Percentiles rank a stretch among this genome's conserved stretches.
phyloP scores from a whole-genome alignment of 2,329 filamentous ascomycete species.

The Mycosphaerelloides madeirae region DNA sequence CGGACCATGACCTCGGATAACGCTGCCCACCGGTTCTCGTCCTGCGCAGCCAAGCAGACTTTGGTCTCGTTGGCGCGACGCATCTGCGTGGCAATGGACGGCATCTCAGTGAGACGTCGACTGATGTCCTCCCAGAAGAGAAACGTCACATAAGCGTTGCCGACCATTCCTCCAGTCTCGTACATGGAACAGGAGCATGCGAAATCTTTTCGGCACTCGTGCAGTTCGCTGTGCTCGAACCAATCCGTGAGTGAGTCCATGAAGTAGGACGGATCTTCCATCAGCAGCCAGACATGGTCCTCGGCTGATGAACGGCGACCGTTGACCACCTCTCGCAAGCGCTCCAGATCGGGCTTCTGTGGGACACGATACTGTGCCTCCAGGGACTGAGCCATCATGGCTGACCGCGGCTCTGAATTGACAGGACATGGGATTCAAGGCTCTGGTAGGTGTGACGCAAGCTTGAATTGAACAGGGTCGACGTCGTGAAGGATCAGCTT shows the following conservation, averaged over 20 bases:
- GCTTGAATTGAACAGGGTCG: conserved; percentile 8
- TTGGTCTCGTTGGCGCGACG: conserved; percentile 35
- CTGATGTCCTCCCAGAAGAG: conserved; percentile 21
- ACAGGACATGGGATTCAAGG: conserved; percentile 4
- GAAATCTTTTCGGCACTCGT: conserved; percentile 8
- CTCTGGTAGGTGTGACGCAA: conserved; percentile 15
- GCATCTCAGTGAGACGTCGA: conserved; percentile 13
- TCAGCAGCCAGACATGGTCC: conserved; percentile 52
- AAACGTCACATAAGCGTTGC: conserved; percentile 15
- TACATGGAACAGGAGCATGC: conserved; percentile 12
- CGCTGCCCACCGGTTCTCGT: conserved; percentile 38
- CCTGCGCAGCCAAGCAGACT: conserved; percentile 32
- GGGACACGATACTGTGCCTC: conserved; percentile 54
- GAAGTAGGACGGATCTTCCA: conserved; percentile 59
- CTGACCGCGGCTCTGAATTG: conserved; percentile 6
- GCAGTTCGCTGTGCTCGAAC: conserved; percentile 43
- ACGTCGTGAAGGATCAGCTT: conserved; percentile 51
- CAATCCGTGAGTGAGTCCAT: conserved; percentile 39
- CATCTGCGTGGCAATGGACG: conserved; percentile 35
- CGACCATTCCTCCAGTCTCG: conserved; percentile 14
- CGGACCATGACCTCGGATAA: conserved; percentile 29
- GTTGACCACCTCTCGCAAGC: conserved; percentile 42
- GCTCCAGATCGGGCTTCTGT: conserved; percentile 42
- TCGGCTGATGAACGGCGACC: conserved; percentile 42
- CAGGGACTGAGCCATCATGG: conserved; percentile 25